Base-by-base conservation (phyloP, 1,284 basidiomycete species). In the Pyrrhoderma noxium region DNA sequence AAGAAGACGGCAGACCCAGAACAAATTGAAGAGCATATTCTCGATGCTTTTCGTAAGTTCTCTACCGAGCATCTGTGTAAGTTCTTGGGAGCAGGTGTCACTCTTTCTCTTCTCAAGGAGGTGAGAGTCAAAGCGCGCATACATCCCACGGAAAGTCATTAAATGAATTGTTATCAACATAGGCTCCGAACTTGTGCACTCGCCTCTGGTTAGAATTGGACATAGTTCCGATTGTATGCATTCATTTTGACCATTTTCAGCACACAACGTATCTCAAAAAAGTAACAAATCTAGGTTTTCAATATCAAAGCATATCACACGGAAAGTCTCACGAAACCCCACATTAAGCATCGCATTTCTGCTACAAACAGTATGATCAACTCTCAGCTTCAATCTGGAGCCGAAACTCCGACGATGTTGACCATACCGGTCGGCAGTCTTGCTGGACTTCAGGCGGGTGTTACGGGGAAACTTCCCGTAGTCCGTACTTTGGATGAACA, bases 261-360 rank as follows among this genome's bases (percentile, higher is more conserved):
- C 11, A 5, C 27, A 31, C 11, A 5, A 5, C 27, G 27, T 31
- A 31, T 31, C 27, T 31, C 5, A 31, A 31, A 31, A 31, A 5
- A 31, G 27, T 5, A 31, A 5, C 11, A 31, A 5, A 11, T 22
- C 21, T 36, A 55, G 53, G 53, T 86, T 21, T 89, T 88, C 72
- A 87, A 87, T 67, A 87, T 88, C 74, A 87, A 85, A 64, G 74
- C 80, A 8, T 85, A 75, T 75, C 84, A 86, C 64, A 86, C 84
- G 3, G 85, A 88, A 59, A 85, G 84, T 2, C 59, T 80, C 38
- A 85, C 85, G 2, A 73, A 80, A 35, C 81, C 81, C 56, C 87
- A 85, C 64, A 64, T 87, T 69, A 88, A 85, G 64, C 84, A 88
- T 64, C 79, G 84, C 54, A 80, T 87, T 65, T 86, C 84, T 47